Evolutionary conservation across 371 early-diverging fungal species (phyloP).

Genomic region (Actinomortierella ambigua): DNA sequence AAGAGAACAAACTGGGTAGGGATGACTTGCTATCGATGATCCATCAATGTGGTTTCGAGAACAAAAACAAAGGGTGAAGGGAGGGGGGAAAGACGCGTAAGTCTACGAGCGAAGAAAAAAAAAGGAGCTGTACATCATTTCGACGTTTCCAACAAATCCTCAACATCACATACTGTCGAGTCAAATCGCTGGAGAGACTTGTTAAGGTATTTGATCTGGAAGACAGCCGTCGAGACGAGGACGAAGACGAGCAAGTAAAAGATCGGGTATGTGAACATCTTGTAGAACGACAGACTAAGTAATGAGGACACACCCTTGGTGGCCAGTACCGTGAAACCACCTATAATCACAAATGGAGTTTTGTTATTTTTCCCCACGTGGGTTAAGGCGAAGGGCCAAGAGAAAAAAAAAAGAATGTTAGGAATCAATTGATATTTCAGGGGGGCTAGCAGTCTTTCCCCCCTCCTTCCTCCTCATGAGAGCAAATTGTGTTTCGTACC

Average conservation of each 20-base stretch:
- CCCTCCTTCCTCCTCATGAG: background rate
- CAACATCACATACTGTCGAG: constrained; percentile 55
- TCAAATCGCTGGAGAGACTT: constrained; percentile 72
- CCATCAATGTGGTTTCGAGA: background rate
- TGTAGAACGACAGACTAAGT: constrained; percentile 64
- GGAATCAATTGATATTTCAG: too few relatives aligned
- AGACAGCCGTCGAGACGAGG: constrained; percentile 66
- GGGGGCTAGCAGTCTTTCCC: too few relatives aligned
- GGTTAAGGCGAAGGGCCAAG: background rate
- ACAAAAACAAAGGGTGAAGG: constrained; percentile 23
- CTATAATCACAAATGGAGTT: constrained; percentile 43
- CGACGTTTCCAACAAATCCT: background rate
- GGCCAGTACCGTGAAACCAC: constrained; percentile 80
- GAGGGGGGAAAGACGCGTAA: background rate
- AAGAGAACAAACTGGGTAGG: constrained; percentile 84
- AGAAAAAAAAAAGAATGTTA: constrained; percentile 1
- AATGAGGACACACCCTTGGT: constrained; percentile 78
- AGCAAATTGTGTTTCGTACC: constrained; percentile 51
- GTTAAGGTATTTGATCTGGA: constrained; percentile 79
- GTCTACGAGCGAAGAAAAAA: background rate
- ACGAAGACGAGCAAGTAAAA: constrained; percentile 68
- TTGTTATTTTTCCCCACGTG: background rate
- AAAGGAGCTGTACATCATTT: background rate
- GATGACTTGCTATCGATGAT: constrained; percentile 63
- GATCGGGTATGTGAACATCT: constrained; percentile 70